Conservation (phyloP, 139 green algal species). For the Micractinium sp. region DNA sequence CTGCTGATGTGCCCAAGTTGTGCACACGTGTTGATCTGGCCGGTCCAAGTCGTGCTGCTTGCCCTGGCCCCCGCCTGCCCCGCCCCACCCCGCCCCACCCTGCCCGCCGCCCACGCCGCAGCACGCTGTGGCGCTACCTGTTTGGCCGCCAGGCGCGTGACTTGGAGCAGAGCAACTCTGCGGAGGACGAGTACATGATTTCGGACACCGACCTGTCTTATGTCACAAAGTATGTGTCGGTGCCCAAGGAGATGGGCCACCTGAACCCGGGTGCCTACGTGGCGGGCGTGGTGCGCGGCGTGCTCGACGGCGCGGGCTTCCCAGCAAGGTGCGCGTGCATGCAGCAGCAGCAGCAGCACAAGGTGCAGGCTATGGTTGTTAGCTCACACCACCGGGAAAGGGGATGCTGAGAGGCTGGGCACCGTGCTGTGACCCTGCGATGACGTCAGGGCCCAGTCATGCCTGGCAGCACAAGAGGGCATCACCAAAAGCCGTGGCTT, state of each 20-base stretch:
- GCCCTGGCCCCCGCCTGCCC: background rate
- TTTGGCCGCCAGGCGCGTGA: slow-evolving; percentile 95
- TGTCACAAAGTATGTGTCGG: slow-evolving; percentile 89
- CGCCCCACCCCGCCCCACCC: background rate
- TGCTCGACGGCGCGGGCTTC: slow-evolving; percentile 91
- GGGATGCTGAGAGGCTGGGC: too few relatives aligned
- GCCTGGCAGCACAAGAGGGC: too few relatives aligned
- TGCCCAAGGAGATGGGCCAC: slow-evolving; percentile 89
- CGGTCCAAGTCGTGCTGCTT: too few relatives aligned
- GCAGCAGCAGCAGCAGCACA: too few relatives aligned
- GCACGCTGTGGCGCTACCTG: slow-evolving; percentile 88
- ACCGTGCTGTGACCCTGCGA: too few relatives aligned
- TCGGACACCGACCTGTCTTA: slow-evolving; percentile 87
- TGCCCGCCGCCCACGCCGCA: background rate
- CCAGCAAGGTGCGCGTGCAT: slow-evolving; percentile 64
- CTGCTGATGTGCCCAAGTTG: too few relatives aligned
- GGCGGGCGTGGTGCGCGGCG: slow-evolving; percentile 92
- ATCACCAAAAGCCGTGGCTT: too few relatives aligned
- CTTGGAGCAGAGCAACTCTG: slow-evolving; percentile 92
- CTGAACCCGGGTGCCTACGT: slow-evolving; percentile 93
- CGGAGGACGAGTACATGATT: slow-evolving; percentile 98
- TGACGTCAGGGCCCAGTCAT: too few relatives aligned
- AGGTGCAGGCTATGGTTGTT: too few relatives aligned
- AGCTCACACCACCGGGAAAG: too few relatives aligned
- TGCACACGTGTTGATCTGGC: too few relatives aligned